Evolutionary conservation across 2,329 filamentous ascomycete species (phyloP), one percentile per base, ranked within the genome.

Genomic region (Claviceps citrina): DNA sequence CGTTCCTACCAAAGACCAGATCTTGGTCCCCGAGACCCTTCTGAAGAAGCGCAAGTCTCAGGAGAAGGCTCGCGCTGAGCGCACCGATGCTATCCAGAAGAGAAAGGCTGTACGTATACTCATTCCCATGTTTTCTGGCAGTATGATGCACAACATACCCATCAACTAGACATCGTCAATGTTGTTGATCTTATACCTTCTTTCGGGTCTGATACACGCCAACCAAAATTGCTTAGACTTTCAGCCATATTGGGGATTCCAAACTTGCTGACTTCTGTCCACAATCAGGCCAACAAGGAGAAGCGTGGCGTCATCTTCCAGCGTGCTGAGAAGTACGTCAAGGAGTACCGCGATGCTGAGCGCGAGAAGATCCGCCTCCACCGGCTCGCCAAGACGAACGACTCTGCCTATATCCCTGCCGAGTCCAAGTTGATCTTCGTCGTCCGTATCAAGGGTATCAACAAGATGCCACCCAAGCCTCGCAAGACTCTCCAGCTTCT

Each of bases 391-490:
- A 93, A 93, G 78, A 74, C 84, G 68, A 79, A 84, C 61, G 89
- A 89, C 66, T 83, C 77, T 64, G 91, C 89, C 77, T 91, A 93
- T 70, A 82, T 98, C 55, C 81, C 85, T 51, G 87, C 84, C 50
- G 86, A 98, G 78, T 71, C 84, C 63, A 95, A 94, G 73, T 75
- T 98, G 61, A 86, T 89, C 72, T 98, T 98, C 67, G 79, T 98
- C 58, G 72, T 96, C 68, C 89, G 91, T 67, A 98, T 98, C 78
- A 98, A 98, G 85, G 91, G 89, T 93, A 96, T 98, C 86, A 96
- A 96, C 84, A 98, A 98, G 84, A 96, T 98, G 60, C 80, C 93
- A 64, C 91, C 91, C 58, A 96, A 98, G 84, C 93, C 93, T 69
- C 87, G 91, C 77, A 98, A 98, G 81, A 96, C 94, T 62, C 80